Evolutionary conservation across 805 yeast species (phyloP).

Genomic region (Candida dajiaensis): DNA sequence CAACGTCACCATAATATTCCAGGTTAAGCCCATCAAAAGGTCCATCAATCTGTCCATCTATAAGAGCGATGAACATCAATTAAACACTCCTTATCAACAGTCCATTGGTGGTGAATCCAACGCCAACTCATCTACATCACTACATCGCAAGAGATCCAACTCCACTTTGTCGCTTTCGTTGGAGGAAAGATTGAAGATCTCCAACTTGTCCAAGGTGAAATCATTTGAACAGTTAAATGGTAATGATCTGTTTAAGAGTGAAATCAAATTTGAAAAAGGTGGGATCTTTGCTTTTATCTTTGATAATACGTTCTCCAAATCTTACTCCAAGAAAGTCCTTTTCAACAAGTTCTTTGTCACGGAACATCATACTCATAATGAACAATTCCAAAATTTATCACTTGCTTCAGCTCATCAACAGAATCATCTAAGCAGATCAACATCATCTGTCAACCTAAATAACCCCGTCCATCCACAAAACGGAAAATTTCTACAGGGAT

Average conservation of each 20-base stretch:
- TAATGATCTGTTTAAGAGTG: conserved; percentile 58
- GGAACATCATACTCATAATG: conserved; percentile 8
- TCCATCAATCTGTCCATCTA: conserved; percentile 41
- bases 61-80: conserved; percentile 14
- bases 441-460: conserved; percentile 15
- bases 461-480: conserved; percentile 39
- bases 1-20: conserved; percentile 65
- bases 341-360: conserved; percentile 41
- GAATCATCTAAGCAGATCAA: conserved; percentile 8
- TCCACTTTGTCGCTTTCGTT: conserved; percentile 36
- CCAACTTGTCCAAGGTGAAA: conserved; percentile 44
- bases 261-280: conserved; percentile 49
- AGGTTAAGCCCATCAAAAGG: conserved; percentile 69
- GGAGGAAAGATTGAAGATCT: conserved; percentile 51
- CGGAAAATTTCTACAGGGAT: conserved; percentile 74
- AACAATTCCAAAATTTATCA: conserved; percentile 5
- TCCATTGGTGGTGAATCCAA: conserved; percentile 1
- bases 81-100: background rate
- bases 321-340: conserved; percentile 71
- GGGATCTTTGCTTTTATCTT: conserved; percentile 84
- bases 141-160: conserved; percentile 29
- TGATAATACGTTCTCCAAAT: conserved; percentile 87
- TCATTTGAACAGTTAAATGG: conserved; percentile 54
- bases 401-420: conserved; percentile 4
- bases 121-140: conserved; percentile 17